phyloP scores from a whole-genome alignment of 495 filamentous ascomycete species.

The Lasiosphaeria hispida region DNA sequence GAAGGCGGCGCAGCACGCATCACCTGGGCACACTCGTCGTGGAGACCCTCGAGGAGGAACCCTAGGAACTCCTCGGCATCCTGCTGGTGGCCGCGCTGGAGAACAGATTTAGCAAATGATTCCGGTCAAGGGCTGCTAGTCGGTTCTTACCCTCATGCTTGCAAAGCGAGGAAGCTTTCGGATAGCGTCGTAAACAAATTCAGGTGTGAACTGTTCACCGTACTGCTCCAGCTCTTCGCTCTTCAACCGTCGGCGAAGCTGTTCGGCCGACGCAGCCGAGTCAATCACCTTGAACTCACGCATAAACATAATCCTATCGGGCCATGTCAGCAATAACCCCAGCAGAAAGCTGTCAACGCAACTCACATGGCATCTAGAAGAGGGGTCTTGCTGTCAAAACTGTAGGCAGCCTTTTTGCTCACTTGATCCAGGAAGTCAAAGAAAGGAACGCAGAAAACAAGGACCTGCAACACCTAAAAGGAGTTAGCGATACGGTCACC shows the following conservation, averaged over 20 bases:
- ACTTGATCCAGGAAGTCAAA: slow-evolving; percentile 90
- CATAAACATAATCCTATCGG: slow-evolving; percentile 86
- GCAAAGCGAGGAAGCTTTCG: slow-evolving; percentile 81
- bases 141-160: slow-evolving; percentile 72
- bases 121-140: neutral
- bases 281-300: slow-evolving; percentile 85
- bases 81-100: slow-evolving; percentile 88
- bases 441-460: slow-evolving; percentile 90
- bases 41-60: slow-evolving; percentile 86
- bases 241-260: slow-evolving; percentile 70
- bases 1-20: slow-evolving; percentile 55
- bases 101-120: slow-evolving; percentile 19
- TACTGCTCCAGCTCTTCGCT: slow-evolving; percentile 82
- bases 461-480: slow-evolving; percentile 79
- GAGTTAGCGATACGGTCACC: slow-evolving; percentile 13
- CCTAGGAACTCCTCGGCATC: slow-evolving; percentile 98
- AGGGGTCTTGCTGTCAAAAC: slow-evolving; percentile 92
- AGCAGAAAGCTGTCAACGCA: neutral
- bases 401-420: slow-evolving; percentile 76
- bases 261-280: slow-evolving; percentile 69
- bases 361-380: slow-evolving; percentile 90
- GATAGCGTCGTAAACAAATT: slow-evolving; percentile 94
- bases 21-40: slow-evolving; percentile 83
- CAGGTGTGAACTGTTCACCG: slow-evolving; percentile 87
- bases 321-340: slow-evolving; percentile 7